Percentiles rank a stretch among this genome's conserved stretches.
Conservation (phyloP, 345 rosid genomes). For the Melastoma malabathricum region DNA sequence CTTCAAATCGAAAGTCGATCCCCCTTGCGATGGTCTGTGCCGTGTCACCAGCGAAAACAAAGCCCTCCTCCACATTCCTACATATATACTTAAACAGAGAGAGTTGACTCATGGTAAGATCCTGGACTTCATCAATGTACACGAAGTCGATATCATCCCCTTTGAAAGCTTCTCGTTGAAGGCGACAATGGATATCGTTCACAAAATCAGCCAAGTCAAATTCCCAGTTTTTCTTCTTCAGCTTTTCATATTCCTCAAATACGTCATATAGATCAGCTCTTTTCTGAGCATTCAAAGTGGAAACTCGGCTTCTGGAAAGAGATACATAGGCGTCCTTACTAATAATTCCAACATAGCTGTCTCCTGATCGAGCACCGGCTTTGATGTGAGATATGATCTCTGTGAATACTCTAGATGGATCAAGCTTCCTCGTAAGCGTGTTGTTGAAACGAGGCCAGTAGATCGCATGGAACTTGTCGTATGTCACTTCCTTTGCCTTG, state of each 20-base stretch:
- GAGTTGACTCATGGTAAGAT: slow-evolving; percentile 44
- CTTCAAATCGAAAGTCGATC: slow-evolving; percentile 40
- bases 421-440: no score
- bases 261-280: slow-evolving; percentile 25
- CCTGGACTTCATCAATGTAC: slow-evolving; percentile 55
- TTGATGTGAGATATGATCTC: no score
- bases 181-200: slow-evolving; percentile 32
- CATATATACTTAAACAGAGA: slow-evolving; percentile 32
- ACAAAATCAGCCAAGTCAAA: slow-evolving; percentile 55
- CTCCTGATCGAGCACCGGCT: no score
- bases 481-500: slow-evolving; percentile 30
- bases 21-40: slow-evolving; percentile 39
- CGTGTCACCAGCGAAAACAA: slow-evolving; percentile 39
- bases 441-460: no score
- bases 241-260: slow-evolving; percentile 31
- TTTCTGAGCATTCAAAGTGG: slow-evolving; percentile 14
- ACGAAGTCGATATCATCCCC: slow-evolving; percentile 33
- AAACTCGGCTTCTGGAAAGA: slow-evolving; percentile 22
- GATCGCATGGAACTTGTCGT: slow-evolving; percentile 23
- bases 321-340: no score
- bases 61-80: slow-evolving; percentile 30
- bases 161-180: slow-evolving; percentile 11
- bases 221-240: slow-evolving; percentile 26
- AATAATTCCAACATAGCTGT: no score
- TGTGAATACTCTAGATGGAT: no score